These are phyloP conservation scores for Colletotrichum gigasporum DNA, from an alignment of 2,329 filamentous ascomycete species.

Conservation along the genomic window DNA sequence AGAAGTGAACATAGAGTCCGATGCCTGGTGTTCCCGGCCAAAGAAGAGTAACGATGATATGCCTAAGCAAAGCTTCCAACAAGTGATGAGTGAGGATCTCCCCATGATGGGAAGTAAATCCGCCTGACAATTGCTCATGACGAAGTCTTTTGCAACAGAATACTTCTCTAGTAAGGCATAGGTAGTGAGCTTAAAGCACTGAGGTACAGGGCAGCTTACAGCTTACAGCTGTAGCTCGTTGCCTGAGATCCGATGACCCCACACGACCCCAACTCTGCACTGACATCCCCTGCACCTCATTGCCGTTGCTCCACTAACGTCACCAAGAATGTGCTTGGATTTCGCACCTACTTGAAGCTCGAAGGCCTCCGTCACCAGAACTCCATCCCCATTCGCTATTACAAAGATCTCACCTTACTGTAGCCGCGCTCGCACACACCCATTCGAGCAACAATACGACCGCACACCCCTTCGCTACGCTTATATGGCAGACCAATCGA, in stretches of 20 bases:
- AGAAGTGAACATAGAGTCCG: background rate
- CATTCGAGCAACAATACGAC: background rate
- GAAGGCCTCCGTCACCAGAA: background rate
- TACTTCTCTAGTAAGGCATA: no score
- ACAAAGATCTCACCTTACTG: background rate
- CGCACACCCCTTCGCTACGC: background rate
- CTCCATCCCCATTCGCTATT: background rate
- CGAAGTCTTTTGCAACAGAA: no score
- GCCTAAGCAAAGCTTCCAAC: background rate
- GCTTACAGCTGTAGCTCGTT: background rate
- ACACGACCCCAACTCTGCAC: conserved; percentile 10
- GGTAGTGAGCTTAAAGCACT: background rate
- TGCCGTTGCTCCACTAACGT: conserved; percentile 28
- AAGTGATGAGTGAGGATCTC: no score
- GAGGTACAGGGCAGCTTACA: background rate
- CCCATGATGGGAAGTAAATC: no score
- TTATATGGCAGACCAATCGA: conserved; percentile 38
- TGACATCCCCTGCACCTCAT: conserved; percentile 11
- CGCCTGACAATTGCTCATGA: no score
- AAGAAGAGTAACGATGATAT: background rate
- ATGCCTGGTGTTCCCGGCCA: background rate
- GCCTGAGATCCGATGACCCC: conserved; percentile 8
- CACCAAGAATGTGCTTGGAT: conserved; percentile 16
- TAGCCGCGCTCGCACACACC: background rate
- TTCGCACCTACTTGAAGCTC: background rate